Evolutionary conservation across 176 grass and related monocot species (phyloP).

Genomic region (Bolboschoenus planiculmis): DNA sequence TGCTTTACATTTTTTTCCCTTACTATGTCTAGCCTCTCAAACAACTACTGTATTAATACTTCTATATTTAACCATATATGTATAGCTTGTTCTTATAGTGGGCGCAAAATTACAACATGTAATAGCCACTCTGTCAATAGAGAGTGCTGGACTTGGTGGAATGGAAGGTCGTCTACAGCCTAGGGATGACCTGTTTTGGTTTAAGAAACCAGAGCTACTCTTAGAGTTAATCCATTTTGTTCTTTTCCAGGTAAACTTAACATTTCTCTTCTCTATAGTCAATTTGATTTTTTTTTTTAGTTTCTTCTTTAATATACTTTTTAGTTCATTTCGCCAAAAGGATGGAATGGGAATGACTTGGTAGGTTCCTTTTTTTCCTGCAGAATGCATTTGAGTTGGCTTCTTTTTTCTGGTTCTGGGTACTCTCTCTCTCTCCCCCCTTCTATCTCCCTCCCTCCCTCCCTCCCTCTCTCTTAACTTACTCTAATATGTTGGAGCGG

Average conservation of each 20-base stretch:
- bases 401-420: constrained; percentile 99
- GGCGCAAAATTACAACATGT: constrained; percentile 93
- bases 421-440: constrained; percentile 31
- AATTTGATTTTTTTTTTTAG: constrained; percentile 23
- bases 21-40: neutral
- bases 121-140: constrained; percentile 79
- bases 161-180: constrained; percentile 59
- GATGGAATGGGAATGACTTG: neutral
- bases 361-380: constrained; percentile 26
- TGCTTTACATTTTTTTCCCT: neutral
- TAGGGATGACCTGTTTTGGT: constrained; percentile 93
- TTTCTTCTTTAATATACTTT: neutral
- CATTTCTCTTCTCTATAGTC: neutral
- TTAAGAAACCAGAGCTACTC: constrained; percentile 92
- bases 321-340: constrained; percentile 9
- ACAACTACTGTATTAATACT: neutral
- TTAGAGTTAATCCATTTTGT: constrained; percentile 90
- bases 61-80: constrained; percentile 13
- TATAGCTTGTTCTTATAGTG: constrained; percentile 89
- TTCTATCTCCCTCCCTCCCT: too few species aligned
- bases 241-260: constrained; percentile 69
- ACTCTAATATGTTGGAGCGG: neutral
- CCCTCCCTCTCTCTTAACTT: too few species aligned
- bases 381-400: constrained; percentile 97
- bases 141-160: constrained; percentile 65